phyloP scores from a whole-genome alignment of 2,329 filamentous ascomycete genomes.

The Curvularia eragrostidis region DNA sequence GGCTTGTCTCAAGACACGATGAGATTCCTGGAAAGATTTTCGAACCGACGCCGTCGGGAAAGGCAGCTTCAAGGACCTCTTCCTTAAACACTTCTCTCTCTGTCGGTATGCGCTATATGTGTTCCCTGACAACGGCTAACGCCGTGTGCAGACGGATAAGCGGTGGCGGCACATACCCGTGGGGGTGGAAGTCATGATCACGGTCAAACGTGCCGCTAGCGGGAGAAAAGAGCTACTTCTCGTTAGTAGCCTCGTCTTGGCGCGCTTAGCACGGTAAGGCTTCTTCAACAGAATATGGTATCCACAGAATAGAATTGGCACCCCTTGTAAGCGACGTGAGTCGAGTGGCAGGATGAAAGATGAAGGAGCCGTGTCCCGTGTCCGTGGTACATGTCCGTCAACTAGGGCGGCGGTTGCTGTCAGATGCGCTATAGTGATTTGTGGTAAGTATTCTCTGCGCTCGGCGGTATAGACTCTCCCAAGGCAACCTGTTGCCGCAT shows the following conservation, averaged over 20 bases:
- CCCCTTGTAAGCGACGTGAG: neutral
- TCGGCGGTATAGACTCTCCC: constrained; percentile 5
- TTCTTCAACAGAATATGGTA: neutral
- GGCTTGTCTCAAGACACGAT: constrained; percentile 2
- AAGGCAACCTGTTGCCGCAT: neutral
- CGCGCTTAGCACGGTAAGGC: constrained; percentile 6
- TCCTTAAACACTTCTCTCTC: no score
- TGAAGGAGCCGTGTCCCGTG: neutral
- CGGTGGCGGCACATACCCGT: neutral
- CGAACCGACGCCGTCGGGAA: neutral
- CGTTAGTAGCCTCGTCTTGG: constrained; percentile 5
- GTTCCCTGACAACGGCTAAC: neutral
- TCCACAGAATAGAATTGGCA: neutral
- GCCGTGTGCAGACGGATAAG: neutral
- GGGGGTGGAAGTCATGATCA: neutral
- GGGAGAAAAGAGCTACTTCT: neutral
- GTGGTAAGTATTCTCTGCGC: constrained; percentile 1
- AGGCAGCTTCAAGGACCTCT: neutral
- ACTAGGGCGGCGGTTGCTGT: neutral
- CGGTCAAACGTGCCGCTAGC: neutral
- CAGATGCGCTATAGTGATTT: constrained; percentile 1
- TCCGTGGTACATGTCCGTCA: constrained; percentile 3
- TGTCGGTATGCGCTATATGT: neutral
- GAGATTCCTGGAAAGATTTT: neutral
- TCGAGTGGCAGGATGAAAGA: neutral